Base-by-base conservation (phyloP, 2,329 filamentous ascomycete species). In the Tolypocladium nubicola region DNA sequence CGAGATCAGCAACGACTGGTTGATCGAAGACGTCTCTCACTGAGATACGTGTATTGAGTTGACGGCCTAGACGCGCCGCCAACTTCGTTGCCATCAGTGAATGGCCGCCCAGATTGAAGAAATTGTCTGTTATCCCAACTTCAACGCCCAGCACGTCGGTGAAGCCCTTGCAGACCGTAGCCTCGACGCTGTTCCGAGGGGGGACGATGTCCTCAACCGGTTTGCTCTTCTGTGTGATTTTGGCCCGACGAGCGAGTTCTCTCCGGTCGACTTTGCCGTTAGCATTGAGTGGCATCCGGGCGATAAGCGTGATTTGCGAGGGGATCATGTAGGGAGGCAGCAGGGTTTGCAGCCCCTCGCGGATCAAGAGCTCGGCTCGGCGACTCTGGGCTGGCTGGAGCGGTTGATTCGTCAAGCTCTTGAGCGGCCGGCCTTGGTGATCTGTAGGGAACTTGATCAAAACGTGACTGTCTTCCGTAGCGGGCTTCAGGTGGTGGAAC, bases 271-370 rank as follows among this genome's bases (percentile, higher is more conserved):
- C 57, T 49, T 68, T 67, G 26, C 65, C 64, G 19, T 63, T 68
- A 1, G 57, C 49, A 21, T 66, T 66, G 40, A 67, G 49, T 19
- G 67, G 67, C 56, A 69, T 62, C 4, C 62, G 45, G 1, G 65
- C 63, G 16, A 69, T 14, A 0, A 66, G 56, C 0, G 56, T 49
- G 7, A 69, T 63, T 8, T 21, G 56, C 0, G 58, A 49, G 0
- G 66, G 67, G 16, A 69, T 50, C 66, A 69, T 69, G 54, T 68
- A 68, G 0, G 63, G 45, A 5, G 66, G 65, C 1, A 68, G 39
- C 50, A 30, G 1, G 59, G 19, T 7, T 53, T 56, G 38, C 53
- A 53, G 26, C 35, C 7, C 54, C 19, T 52, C 41, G 5, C n/a
- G 30, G 14, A 60, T 21, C 59, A 60, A 0, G 30, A 33, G 30